Evolutionary conservation across 108 stramenopile genomes (phyloP).

Genomic region (Nitzschia inconspicua): DNA sequence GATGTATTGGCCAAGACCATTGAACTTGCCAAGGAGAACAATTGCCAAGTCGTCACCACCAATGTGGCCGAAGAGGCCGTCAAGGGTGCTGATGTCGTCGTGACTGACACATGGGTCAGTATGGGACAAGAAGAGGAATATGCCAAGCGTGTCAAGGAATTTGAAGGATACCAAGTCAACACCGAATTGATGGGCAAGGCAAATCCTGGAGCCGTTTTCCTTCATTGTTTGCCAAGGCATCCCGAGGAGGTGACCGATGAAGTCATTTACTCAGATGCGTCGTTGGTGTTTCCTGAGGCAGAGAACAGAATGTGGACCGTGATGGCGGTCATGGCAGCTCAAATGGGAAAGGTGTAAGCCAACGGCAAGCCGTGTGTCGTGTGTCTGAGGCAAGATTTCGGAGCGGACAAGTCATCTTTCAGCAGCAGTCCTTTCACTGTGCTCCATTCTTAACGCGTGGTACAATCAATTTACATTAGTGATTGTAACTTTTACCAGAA

Average conservation of each 20-base stretch:
- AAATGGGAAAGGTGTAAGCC: conserved; percentile 62
- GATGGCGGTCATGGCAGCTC: conserved; percentile 96
- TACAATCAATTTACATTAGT: too few species aligned
- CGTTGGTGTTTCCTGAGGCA: conserved; percentile 92
- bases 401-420: too few species aligned
- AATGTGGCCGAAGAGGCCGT: conserved; percentile 86
- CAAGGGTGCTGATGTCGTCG: conserved; percentile 86
- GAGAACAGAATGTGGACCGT: conserved; percentile 99
- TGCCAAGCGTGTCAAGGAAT: conserved; percentile 80
- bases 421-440: too few species aligned
- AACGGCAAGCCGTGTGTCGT: too few species aligned
- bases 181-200: conserved; percentile 82
- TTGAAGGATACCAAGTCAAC: conserved; percentile 94
- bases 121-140: conserved; percentile 98
- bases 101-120: conserved; percentile 97
- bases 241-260: conserved; percentile 95
- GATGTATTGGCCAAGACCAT: conserved; percentile 58
- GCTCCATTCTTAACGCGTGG: too few species aligned
- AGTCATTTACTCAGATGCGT: conserved; percentile 89
- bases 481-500: too few species aligned
- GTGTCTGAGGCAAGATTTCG: too few species aligned
- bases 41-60: conserved; percentile 53
- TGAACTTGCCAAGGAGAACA: conserved; percentile 57
- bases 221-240: conserved; percentile 97
- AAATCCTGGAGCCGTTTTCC: conserved; percentile 82